Evolutionary conservation across 768 basidiomycete genomes (phyloP), one percentile per base, ranked within the genome.

Genomic region (Hypholoma sublateritium): DNA sequence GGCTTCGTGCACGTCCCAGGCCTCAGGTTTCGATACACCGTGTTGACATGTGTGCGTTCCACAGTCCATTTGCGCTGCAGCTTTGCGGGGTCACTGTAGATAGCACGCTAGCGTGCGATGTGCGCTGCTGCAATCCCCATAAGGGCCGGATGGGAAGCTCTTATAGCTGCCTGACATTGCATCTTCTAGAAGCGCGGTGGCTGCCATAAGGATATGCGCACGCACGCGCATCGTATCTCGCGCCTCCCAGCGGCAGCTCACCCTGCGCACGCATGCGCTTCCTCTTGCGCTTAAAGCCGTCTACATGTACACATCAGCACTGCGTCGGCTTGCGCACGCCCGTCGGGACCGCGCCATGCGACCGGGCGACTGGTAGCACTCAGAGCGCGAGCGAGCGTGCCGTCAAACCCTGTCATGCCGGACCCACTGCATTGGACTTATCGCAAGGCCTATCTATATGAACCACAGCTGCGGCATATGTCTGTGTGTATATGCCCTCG

Each of bases 281-380:
- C 14, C n/a, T 21, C 25, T 14, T 11, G 28, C 42, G 34, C 53
- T 53, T 46, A 45, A 44, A 45, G 43, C 43, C 44, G 53, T 53
- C 42, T 44, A 9, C 28, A 36, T 19, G 50, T 24, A 13, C 14
- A 52, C 50, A 52, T 22, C 36, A 28, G 22, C 51, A 19, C 32
- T 35, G 42, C 25, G 53, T 19, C 19, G 42, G 17, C 32, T 37
- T 47, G 25, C 22, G 14, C 46, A 47, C 11, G 43, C 4, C 43
- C 43, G 34, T 53, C 53, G 53, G 53, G 13, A 36, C 53, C 53
- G 53, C 53, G 35, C 43, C 53, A 53, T 53, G 53, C 53, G 53
- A 53, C 24, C 53, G 53, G 43, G 42, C 28, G 9, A 22, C 25
- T 16, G 21, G 45, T 14, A 22, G 14, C 21, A 16, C 24, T 8